phyloP scores from a whole-genome alignment of 2,329 filamentous ascomycete species.

The Onygenales sp. region DNA sequence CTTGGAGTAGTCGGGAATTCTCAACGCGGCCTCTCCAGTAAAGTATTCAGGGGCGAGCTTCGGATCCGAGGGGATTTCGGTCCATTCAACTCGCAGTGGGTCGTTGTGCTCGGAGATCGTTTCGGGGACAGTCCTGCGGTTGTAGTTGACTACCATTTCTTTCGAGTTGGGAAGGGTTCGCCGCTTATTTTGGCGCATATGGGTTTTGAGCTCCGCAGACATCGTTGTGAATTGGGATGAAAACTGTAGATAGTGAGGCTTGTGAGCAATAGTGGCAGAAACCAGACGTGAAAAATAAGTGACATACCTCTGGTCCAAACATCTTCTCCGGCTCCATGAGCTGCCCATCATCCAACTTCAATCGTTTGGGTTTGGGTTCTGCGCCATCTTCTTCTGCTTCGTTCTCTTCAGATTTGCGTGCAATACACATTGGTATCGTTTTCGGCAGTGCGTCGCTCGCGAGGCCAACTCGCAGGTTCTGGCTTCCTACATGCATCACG shows the following conservation, averaged over 20 bases:
- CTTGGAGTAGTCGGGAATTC: conserved; percentile 79
- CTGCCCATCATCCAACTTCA: conserved; percentile 47
- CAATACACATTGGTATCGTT: conserved; percentile 87
- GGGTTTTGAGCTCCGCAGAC: conserved; percentile 75
- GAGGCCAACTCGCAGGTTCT: conserved; percentile 87
- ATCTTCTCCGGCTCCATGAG: conserved; percentile 58
- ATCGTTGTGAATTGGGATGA: conserved; percentile 64
- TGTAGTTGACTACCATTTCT: conserved; percentile 90
- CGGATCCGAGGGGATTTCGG: conserved; percentile 57
- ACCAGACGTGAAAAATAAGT: neutral
- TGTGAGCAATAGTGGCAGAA: conserved; percentile 2
- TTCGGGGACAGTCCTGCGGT: conserved; percentile 72
- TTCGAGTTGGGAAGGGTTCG: conserved; percentile 96
- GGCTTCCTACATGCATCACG: conserved; percentile 89
- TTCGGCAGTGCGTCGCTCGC: conserved; percentile 94
- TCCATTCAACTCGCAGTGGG: conserved; percentile 89
- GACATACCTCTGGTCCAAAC: conserved; percentile 72
- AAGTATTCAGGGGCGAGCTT: conserved; percentile 64
- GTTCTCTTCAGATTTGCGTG: conserved; percentile 64
- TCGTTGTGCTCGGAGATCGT: conserved; percentile 92
- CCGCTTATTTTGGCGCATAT: conserved; percentile 89
- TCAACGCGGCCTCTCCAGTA: conserved; percentile 69
- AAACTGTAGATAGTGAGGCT: conserved; percentile 33
- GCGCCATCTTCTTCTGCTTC: conserved; percentile 77
- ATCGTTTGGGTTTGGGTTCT: conserved; percentile 62